A percentile compares a stretch with the other conserved stretches of the same genome.
phyloP scores from a whole-genome alignment of 805 yeast species.

The Clavispora carvajalis region DNA sequence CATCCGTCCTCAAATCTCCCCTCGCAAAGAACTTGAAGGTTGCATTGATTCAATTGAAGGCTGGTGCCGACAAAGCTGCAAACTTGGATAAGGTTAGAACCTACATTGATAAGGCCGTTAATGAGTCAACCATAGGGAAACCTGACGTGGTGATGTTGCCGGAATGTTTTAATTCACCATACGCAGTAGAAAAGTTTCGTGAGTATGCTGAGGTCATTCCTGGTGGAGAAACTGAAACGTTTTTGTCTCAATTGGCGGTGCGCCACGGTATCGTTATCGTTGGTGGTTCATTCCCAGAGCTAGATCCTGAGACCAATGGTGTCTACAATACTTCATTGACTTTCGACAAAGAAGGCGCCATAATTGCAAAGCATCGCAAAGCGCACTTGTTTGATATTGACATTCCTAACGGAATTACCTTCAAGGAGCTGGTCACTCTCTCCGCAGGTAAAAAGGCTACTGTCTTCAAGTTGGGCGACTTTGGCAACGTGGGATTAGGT shows the following conservation, averaged over 20 bases:
- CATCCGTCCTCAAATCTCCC: conserved; percentile 29
- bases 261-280: conserved; percentile 58
- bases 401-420: conserved; percentile 85
- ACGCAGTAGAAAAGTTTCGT: conserved; percentile 78
- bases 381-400: conserved; percentile 90
- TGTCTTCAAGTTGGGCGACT: conserved; percentile 56
- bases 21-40: conserved; percentile 60
- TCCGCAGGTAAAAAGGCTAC: conserved; percentile 82
- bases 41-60: conserved; percentile 79
- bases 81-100: conserved; percentile 66
- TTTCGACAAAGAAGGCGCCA: conserved; percentile 64
- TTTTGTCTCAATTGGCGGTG: conserved; percentile 63
- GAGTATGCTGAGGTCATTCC: conserved; percentile 89
- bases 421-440: conserved; percentile 73
- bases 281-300: conserved; percentile 93
- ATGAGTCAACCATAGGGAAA: conserved; percentile 26
- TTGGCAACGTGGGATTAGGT: conserved; percentile 63
- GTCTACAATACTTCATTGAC: conserved; percentile 70
- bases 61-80: conserved; percentile 75
- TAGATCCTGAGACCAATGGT: conserved; percentile 31
- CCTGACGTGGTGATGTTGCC: conserved; percentile 80
- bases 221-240: conserved; percentile 57
- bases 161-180: conserved; percentile 95
- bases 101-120: conserved; percentile 57
- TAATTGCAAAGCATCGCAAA: conserved; percentile 86